Evolutionary conservation across 768 basidiomycete species (phyloP).

Genomic region (Tulasnella sp.): DNA sequence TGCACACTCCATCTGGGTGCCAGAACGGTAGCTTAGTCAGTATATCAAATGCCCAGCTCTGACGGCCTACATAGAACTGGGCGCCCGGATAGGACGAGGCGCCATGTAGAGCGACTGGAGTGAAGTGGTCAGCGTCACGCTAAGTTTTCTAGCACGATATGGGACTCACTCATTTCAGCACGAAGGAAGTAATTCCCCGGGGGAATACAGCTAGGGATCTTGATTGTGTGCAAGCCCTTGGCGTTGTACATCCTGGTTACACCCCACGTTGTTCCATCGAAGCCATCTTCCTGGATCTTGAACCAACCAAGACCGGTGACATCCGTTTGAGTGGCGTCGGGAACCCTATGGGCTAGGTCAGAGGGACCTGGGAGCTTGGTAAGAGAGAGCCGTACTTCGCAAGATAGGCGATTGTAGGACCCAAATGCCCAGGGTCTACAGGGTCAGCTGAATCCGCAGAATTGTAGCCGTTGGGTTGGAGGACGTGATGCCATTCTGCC

Average conservation of each 20-base stretch:
- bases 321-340: slow-evolving; percentile 44
- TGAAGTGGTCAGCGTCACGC: not conserved
- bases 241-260: slow-evolving; percentile 48
- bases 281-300: slow-evolving; percentile 47
- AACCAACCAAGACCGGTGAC: slow-evolving; percentile 51
- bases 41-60: no score
- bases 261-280: slow-evolving; percentile 39
- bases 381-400: slow-evolving; percentile 35
- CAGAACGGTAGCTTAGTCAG: no score
- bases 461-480: slow-evolving; percentile 43
- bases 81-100: slow-evolving; percentile 47
- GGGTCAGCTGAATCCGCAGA: slow-evolving; percentile 45
- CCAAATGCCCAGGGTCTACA: slow-evolving; percentile 36
- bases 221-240: slow-evolving; percentile 50
- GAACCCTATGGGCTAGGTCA: no score
- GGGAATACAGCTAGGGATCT: slow-evolving; percentile 45
- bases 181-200: slow-evolving; percentile 49
- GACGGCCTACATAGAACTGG: slow-evolving; percentile 35
- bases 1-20: slow-evolving; percentile 39
- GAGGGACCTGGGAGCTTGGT: no score
- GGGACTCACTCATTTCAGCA: slow-evolving; percentile 39
- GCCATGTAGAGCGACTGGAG: slow-evolving; percentile 38
- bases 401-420: slow-evolving; percentile 52
- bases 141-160: not conserved
- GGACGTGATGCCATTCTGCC: slow-evolving; percentile 52